Evolutionary conservation across 1,284 basidiomycete species (phyloP).

Genomic region (Takashimella koratensis): DNA sequence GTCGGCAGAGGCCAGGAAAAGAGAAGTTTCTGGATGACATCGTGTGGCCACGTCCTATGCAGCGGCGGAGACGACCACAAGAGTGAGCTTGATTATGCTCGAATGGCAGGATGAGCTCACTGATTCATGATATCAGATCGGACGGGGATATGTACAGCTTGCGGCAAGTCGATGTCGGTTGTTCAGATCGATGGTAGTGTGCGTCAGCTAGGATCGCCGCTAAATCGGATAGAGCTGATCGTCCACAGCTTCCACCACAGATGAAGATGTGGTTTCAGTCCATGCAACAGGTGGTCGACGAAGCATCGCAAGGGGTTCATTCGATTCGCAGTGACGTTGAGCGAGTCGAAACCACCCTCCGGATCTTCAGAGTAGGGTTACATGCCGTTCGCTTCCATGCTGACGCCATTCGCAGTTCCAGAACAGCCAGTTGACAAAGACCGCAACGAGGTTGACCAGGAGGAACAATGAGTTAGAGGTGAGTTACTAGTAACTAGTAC

Average conservation of each 20-base stretch:
- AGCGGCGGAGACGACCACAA: slow-evolving; percentile 18
- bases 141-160: slow-evolving; percentile 15
- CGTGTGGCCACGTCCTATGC: slow-evolving; percentile 43
- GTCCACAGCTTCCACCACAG: not conserved
- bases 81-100: slow-evolving; percentile 16
- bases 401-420: slow-evolving; percentile 9
- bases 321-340: not conserved
- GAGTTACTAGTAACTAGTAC: not conserved
- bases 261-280: slow-evolving; percentile 2
- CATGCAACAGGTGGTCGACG: too few species aligned
- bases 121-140: slow-evolving; percentile 14
- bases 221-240: too few species aligned
- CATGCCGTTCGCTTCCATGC: too few species aligned
- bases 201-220: too few species aligned
- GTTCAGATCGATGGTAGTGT: slow-evolving; percentile 13
- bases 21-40: slow-evolving; percentile 37
- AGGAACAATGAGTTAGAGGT: slow-evolving; percentile 6
- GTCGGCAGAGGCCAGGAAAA: slow-evolving; percentile 2
- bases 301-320: too few species aligned
- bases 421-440: slow-evolving; percentile 4
- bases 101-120: not conserved
- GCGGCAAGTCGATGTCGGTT: slow-evolving; percentile 6
- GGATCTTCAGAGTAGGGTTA: not conserved
- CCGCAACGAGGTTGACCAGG: not conserved
- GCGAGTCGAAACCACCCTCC: not conserved